Conservation (phyloP, 23 red algal genomes). For the Gracilariopsis chorda region DNA sequence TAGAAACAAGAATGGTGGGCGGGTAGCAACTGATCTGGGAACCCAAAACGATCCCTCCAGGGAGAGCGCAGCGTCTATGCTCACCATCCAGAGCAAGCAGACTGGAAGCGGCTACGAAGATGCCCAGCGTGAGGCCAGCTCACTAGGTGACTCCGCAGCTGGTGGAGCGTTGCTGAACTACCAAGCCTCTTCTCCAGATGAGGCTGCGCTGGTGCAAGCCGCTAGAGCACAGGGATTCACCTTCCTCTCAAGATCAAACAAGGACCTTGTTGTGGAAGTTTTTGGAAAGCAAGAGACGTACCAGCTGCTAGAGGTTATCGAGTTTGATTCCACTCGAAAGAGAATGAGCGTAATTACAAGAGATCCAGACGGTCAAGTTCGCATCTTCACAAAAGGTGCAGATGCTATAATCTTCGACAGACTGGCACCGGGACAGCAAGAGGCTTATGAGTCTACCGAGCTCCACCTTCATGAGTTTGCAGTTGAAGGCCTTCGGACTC, state of each 20-base stretch:
- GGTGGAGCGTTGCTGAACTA: slow-evolving; percentile 46
- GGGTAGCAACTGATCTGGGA: background rate
- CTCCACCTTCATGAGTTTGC: slow-evolving; percentile 88
- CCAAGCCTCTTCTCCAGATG: slow-evolving; percentile 93
- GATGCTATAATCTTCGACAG: slow-evolving; percentile 92
- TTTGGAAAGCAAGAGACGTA: slow-evolving; percentile 56
- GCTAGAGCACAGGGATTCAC: slow-evolving; percentile 73
- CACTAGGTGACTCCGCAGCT: background rate
- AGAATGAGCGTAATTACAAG: slow-evolving; percentile 95
- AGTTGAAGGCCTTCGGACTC: slow-evolving; percentile 81
- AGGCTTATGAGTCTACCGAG: slow-evolving; percentile 22
- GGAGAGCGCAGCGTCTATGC: background rate
- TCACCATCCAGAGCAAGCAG: background rate
- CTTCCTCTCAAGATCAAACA: slow-evolving; percentile 66
- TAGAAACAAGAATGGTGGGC: background rate
- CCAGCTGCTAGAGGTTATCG: slow-evolving; percentile 71
- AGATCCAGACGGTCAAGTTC: slow-evolving; percentile 63
- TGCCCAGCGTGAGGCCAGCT: slow-evolving; percentile 13
- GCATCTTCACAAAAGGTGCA: slow-evolving; percentile 90
- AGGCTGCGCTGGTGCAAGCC: slow-evolving; percentile 84
- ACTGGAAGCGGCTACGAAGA: slow-evolving; percentile 20
- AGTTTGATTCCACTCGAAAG: slow-evolving; percentile 94
- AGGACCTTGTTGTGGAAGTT: slow-evolving; percentile 53
- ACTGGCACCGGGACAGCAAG: slow-evolving; percentile 45
- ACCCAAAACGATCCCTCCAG: slow-evolving; percentile 7